Conservation (phyloP, 2,329 filamentous ascomycete genomes). For the Colletotrichum chrysophilum region DNA sequence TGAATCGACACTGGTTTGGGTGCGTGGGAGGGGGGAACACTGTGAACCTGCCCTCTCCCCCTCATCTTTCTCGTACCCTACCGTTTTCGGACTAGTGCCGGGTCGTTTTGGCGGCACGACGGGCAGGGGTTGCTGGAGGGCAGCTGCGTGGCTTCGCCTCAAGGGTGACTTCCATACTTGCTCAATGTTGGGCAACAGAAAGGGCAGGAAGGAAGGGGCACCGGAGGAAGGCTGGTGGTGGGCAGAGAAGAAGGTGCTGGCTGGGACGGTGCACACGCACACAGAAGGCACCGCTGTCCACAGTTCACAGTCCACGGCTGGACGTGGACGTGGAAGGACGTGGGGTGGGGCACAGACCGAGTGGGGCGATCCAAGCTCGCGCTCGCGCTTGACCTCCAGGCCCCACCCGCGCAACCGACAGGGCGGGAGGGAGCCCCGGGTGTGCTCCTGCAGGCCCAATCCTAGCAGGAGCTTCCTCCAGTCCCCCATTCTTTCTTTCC, state of each 20-base stretch:
- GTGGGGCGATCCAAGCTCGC: constrained; percentile 5
- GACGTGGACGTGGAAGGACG: background rate
- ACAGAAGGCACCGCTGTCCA: background rate
- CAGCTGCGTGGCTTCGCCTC: background rate
- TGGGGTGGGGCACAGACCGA: background rate
- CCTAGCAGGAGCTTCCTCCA: background rate
- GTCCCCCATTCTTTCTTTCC: background rate
- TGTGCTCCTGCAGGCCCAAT: background rate
- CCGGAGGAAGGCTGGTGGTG: background rate
- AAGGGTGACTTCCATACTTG: background rate
- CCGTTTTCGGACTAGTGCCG: background rate
- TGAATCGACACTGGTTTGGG: background rate
- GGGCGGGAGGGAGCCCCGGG: constrained; percentile 4
- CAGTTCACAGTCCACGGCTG: background rate
- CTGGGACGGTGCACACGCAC: background rate
- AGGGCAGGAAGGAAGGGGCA: background rate
- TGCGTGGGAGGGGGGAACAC: background rate
- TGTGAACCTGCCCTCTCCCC: background rate
- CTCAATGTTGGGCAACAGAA: background rate
- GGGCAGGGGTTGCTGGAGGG: background rate
- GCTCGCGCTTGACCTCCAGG: background rate
- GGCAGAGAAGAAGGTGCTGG: background rate
- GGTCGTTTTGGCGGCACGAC: background rate
- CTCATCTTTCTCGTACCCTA: constrained; percentile 1
- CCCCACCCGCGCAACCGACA: constrained; percentile 2